Conservation (phyloP, 805 yeast species). For the Kluyveromyces nonfermentans region DNA sequence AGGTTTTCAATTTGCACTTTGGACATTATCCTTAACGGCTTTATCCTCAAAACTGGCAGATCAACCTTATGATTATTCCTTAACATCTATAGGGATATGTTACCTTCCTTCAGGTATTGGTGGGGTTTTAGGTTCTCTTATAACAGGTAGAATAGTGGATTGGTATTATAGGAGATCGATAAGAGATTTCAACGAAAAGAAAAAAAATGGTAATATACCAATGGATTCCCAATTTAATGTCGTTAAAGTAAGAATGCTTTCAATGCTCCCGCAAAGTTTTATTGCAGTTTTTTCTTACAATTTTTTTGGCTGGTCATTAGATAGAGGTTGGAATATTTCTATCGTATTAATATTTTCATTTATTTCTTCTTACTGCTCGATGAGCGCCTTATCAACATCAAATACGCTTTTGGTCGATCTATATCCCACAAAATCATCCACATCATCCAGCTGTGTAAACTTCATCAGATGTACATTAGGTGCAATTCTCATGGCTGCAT, state of each 20-base stretch:
- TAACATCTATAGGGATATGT: constrained; percentile 55
- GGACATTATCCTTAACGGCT: constrained; percentile 62
- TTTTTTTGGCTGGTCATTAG: constrained; percentile 67
- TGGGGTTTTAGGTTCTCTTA: constrained; percentile 52
- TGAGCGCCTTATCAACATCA: constrained; percentile 46
- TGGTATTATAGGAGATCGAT: constrained; percentile 34
- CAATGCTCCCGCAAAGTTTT: constrained; percentile 36
- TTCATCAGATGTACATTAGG: constrained; percentile 59
- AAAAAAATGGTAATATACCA: constrained; percentile 18
- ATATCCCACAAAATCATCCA: constrained; percentile 58
- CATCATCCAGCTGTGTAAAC: constrained; percentile 65
- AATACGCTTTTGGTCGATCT: constrained; percentile 66
- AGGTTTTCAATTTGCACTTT: constrained; percentile 54
- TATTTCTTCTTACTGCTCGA: constrained; percentile 46
- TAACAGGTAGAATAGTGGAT: constrained; percentile 50
- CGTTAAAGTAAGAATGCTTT: constrained; percentile 42
- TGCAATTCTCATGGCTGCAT: constrained; percentile 61
- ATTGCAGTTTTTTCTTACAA: constrained; percentile 35
- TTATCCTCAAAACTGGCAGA: constrained; percentile 44
- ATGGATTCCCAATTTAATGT: constrained; percentile 37
- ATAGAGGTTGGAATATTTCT: constrained; percentile 38
- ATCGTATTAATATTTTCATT: constrained; percentile 50
- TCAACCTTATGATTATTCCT: constrained; percentile 39
- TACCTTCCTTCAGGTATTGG: constrained; percentile 69
- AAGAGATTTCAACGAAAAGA: constrained; percentile 13